Conservation (phyloP, 2,329 filamentous ascomycete genomes). For the Pseudocercospora ulei region DNA sequence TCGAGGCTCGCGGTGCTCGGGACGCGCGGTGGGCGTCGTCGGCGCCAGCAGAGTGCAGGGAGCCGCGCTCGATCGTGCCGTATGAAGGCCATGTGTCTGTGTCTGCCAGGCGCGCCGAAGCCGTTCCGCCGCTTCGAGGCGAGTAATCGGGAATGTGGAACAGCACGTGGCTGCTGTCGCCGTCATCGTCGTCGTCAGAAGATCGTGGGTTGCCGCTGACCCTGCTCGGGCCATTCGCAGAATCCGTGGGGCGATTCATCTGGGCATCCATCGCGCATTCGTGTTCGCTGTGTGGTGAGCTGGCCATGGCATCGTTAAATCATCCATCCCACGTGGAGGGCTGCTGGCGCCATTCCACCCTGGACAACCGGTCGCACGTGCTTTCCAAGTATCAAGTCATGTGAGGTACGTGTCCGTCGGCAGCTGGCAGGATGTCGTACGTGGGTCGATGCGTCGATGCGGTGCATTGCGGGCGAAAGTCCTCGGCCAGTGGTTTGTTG, state of each 20-base stretch:
- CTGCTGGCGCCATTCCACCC: background rate
- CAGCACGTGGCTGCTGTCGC: background rate
- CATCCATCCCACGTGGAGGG: too few relatives aligned
- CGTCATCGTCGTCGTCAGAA: background rate
- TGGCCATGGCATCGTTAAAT: background rate
- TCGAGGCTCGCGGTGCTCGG: background rate
- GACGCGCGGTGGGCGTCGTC: background rate
- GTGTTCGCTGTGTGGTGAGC: background rate
- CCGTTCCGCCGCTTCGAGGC: background rate
- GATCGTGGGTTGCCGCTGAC: background rate
- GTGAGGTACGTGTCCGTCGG: background rate
- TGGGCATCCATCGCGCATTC: background rate
- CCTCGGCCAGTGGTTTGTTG: too few relatives aligned
- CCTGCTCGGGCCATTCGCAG: background rate
- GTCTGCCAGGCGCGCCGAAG: background rate
- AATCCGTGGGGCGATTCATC: background rate
- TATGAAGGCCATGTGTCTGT: background rate
- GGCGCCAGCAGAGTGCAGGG: background rate
- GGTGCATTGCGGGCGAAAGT: too few relatives aligned
- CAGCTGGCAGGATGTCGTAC: background rate
- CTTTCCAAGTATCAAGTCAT: background rate
- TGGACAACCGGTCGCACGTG: background rate
- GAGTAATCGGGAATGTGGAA: slow-evolving; percentile 3
- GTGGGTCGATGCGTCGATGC: too few relatives aligned
- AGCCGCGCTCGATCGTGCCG: background rate